Evolutionary conservation across 1,284 basidiomycete species (phyloP), one percentile per base, ranked within the genome.

Genomic region (Vanrija sp.): DNA sequence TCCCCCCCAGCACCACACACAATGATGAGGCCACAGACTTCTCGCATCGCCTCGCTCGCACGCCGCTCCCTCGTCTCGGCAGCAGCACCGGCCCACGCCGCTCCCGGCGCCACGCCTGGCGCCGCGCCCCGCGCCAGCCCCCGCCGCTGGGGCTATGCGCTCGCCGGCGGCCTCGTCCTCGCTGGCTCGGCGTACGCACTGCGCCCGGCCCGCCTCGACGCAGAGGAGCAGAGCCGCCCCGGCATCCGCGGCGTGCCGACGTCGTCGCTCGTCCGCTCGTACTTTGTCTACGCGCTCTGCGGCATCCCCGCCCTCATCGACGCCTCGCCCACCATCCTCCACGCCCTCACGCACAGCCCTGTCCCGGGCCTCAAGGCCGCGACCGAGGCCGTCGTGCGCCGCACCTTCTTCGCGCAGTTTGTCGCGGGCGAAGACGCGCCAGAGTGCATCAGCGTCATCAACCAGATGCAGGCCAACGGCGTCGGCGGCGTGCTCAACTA

Each of bases 381-480:
- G 39, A 84, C 87, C 2, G 85, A 91, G 68, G 80, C 79, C 7
- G 69, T 89, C 55, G 85, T 95, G 10, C 80, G 89, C 42, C 75
- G 80, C 24, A 95, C 93, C 3, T 96, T 96, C 78, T 96, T 94
- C 68, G 79, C 82, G 45, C 77, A 80, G 65, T 96, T 96, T 65
- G 90, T 94, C 6, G 89, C 90, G 1, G 90, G 88, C 4, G 91
- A 95, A 57, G 86, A 86, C 0, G 86, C 86, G 0, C 80, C 82
- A 31, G 85, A 82, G 39, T 84, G 85, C 14, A 63, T 89, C 8
- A 84, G 86, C 2, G 68, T 87, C 3, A 81, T 95, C 44, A 78
- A 80, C 39, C 68, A 75, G 16, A 78, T 95, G 31, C 82, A 88
- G 22, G 68, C 73, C 10, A 80, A 82, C 59, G 85, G 87, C 63